Conservation (phyloP, 768 basidiomycete genomes). For the Lactifluus subvellereus region DNA sequence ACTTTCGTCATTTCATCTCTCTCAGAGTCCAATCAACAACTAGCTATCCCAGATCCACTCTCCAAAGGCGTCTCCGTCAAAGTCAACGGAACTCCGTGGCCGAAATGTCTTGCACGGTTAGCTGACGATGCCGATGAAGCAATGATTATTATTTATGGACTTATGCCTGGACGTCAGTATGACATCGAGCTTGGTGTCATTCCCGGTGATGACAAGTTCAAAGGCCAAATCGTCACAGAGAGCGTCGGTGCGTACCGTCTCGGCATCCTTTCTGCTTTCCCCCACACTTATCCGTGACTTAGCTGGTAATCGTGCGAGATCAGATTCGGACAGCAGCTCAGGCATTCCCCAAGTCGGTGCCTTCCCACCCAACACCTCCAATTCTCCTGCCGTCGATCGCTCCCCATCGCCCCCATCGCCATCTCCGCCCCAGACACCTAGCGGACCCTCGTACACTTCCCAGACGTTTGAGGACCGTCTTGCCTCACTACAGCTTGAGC, state of each 20-base stretch:
- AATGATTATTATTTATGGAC: constrained; percentile 83
- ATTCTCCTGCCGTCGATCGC: constrained; percentile 12
- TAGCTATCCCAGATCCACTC: constrained; percentile 53
- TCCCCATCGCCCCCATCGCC: constrained; percentile 24
- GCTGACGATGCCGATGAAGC: constrained; percentile 82
- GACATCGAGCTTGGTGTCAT: constrained; percentile 81
- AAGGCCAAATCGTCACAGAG: constrained; percentile 65
- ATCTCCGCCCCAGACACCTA: constrained; percentile 20
- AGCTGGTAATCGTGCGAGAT: constrained; percentile 6
- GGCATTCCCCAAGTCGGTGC: constrained; percentile 9
- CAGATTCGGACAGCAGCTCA: constrained; percentile 2
- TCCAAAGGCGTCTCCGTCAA: constrained; percentile 72
- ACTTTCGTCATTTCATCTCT: constrained; percentile 65
- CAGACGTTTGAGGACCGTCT: constrained; percentile 64
- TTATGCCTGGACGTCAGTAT: constrained; percentile 85
- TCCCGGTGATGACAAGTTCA: constrained; percentile 50
- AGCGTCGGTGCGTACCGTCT: constrained; percentile 32
- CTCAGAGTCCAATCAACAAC: constrained; percentile 31
- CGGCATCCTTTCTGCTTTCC: neutral
- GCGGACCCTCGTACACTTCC: constrained; percentile 29
- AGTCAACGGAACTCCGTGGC: constrained; percentile 76
- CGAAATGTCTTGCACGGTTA: constrained; percentile 69
- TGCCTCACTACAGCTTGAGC: constrained; percentile 56
- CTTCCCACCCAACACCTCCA: neutral
- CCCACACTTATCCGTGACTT: neutral